A percentile compares a stretch with the other conserved stretches of the same genome.
These are phyloP conservation scores for Babesia bovis DNA, from an alignment of 169 alveolate species.

Conservation along the genomic window DNA sequence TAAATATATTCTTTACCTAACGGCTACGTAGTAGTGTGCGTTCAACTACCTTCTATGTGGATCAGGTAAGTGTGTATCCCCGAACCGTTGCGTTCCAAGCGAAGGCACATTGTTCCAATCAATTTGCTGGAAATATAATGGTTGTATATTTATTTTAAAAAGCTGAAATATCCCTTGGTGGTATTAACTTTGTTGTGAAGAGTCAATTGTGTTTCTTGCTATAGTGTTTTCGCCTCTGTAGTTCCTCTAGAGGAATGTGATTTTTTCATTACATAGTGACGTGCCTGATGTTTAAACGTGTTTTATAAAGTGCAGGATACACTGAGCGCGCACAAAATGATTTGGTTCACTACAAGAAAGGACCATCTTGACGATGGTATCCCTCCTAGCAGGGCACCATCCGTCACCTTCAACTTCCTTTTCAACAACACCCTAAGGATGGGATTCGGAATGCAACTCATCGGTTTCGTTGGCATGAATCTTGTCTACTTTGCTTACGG, in stretches of 20 bases:
- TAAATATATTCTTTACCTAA: slow-evolving; percentile 3
- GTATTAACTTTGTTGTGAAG: too few relatives aligned
- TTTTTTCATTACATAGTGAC: too few relatives aligned
- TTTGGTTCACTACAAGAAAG: slow-evolving; percentile 88
- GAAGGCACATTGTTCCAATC: neutral
- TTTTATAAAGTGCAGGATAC: neutral
- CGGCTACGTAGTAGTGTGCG: slow-evolving; percentile 25
- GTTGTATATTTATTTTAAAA: too few relatives aligned
- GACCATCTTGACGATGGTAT: slow-evolving; percentile 86
- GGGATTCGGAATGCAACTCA: slow-evolving; percentile 81
- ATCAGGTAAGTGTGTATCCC: slow-evolving; percentile 28
- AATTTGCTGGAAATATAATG: too few relatives aligned
- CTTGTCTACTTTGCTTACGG: slow-evolving; percentile 81
- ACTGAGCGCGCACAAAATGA: slow-evolving; percentile 28
- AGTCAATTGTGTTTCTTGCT: too few relatives aligned
- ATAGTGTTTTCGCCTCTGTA: too few relatives aligned
- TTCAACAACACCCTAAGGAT: slow-evolving; percentile 76
- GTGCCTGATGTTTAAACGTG: too few relatives aligned
- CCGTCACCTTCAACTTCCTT: slow-evolving; percentile 76
- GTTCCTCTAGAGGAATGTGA: too few relatives aligned
- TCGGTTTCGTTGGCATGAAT: slow-evolving; percentile 78
- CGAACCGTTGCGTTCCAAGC: slow-evolving; percentile 10
- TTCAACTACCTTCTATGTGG: slow-evolving; percentile 7
- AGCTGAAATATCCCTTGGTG: too few relatives aligned
- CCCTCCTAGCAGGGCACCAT: slow-evolving; percentile 85